Evolutionary conservation across 192 early-diverging fungal genomes (phyloP), one percentile per base, ranked within the genome.

Genomic region (Backusella psychrophila): DNA sequence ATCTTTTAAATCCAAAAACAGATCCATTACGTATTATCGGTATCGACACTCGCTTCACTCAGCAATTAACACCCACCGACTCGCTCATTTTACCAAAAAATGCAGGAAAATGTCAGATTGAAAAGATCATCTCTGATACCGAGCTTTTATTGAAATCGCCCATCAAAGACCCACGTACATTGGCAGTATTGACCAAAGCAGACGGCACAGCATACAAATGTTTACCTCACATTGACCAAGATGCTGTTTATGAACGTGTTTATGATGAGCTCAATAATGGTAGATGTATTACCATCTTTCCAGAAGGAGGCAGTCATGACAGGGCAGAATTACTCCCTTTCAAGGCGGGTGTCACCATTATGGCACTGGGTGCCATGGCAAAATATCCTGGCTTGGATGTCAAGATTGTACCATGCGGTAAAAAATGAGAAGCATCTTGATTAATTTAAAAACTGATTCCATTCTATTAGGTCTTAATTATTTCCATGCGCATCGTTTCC

Each of bases 301-400:
- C 98, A 14, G 98, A 98, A 73, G 97, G 98, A 42, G 98, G 98
- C 4, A 94, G 93, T 77, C 98, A 99, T 84, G 98, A 99, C 80
- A 93, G 97, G 46, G 88, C 96, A 5, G 93, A 98, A 74, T 93
- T 99, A 88, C 82, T 99, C 68, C 98, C 98, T 39, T 85, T 99
- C 71, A 9, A 56, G 88, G 93, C 92, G 38, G 93, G 93, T 35
- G 91, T 90, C 3, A 89, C 93, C 0, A 87, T 93, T 74, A 95
- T 95, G 93, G 93, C 94, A 4, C 85, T 99, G 7, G 94, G 94
- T 66, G 95, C 98, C 15, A 94, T 98, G 89, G 91, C 88, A 11
- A 86, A 90, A 52, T 90, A 96, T 78, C 94, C 97, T 11, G 85
- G 87, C 17, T 75, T 97, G 56, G 90, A 97, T 66, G 92, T 98